phyloP scores from a whole-genome alignment of 2,329 filamentous ascomycete species.

The Xylariales sp. region DNA sequence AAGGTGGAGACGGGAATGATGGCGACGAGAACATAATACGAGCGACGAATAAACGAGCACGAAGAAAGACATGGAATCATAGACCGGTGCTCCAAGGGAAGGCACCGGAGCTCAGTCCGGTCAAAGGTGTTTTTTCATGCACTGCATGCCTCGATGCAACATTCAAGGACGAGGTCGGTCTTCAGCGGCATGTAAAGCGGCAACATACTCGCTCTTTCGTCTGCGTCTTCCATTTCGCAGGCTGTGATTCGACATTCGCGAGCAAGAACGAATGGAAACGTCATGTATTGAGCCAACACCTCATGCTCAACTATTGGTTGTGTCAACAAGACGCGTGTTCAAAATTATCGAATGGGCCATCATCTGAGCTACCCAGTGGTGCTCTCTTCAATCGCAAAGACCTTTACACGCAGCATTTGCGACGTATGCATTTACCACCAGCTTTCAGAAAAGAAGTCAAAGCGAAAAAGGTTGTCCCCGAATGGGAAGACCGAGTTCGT shows the following conservation, averaged over 20 bases:
- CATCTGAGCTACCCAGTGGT: conserved; percentile 44
- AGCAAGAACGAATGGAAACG: conserved; percentile 96
- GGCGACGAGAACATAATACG: too few relatives aligned
- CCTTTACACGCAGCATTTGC: conserved; percentile 81
- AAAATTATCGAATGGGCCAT: conserved; percentile 24
- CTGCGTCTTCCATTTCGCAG: conserved; percentile 76
- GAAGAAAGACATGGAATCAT: background rate
- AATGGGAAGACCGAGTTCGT: conserved; percentile 52
- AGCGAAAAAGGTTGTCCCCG: conserved; percentile 28
- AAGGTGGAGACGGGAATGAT: too few relatives aligned
- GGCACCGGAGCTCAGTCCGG: background rate
- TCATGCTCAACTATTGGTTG: conserved; percentile 68
- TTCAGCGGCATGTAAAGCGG: conserved; percentile 47
- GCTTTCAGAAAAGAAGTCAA: conserved; percentile 33
- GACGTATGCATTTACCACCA: conserved; percentile 72
- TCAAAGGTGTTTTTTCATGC: conserved; percentile 24
- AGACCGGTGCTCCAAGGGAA: background rate
- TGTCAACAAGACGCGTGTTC: conserved; percentile 63
- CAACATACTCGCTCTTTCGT: conserved; percentile 60
- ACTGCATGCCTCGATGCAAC: conserved; percentile 28
- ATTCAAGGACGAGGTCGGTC: conserved; percentile 41
- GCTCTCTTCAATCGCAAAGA: conserved; percentile 83
- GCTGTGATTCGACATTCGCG: conserved; percentile 67
- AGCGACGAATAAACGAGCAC: too few relatives aligned
- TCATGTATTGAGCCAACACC: conserved; percentile 75